Evolutionary conservation across 176 grass and related monocot species (phyloP).

Genomic region (Aechmea fasciata): DNA sequence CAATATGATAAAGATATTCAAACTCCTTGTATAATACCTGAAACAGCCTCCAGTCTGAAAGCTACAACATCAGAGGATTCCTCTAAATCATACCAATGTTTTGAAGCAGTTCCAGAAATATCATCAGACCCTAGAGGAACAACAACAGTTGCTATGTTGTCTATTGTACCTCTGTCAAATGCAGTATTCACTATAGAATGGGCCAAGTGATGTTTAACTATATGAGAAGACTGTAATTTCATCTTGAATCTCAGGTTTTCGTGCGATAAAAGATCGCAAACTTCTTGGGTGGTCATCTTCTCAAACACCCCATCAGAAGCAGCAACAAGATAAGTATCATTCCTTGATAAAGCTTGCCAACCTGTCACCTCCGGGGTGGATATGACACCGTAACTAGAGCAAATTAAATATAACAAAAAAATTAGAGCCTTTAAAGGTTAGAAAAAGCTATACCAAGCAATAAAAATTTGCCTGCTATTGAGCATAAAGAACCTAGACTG

Average conservation of each 20-base stretch:
- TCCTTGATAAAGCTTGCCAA: conserved; percentile 62
- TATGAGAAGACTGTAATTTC: conserved; percentile 20
- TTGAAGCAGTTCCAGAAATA: conserved; percentile 26
- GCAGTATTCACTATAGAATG: conserved; percentile 56
- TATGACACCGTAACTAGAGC: conserved; percentile 78
- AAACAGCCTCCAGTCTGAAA: conserved; percentile 23
- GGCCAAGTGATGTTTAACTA: conserved; percentile 50
- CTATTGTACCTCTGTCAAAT: conserved; percentile 74
- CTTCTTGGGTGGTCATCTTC: conserved; percentile 82
- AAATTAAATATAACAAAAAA: conserved; percentile 21
- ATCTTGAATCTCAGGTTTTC: conserved; percentile 34
- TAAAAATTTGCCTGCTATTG: no score
- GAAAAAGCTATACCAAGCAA: no score
- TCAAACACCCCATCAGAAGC: conserved; percentile 86
- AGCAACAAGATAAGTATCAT: conserved; percentile 77
- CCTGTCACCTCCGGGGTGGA: conserved; percentile 77
- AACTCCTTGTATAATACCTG: conserved; percentile 26
- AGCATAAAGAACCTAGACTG: no score
- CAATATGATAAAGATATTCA: conserved; percentile 15
- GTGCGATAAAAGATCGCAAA: conserved; percentile 68
- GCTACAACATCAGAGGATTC: conserved; percentile 27
- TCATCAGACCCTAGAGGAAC: conserved; percentile 47
- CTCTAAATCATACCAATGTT: conserved; percentile 38
- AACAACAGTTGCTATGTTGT: conserved; percentile 89
- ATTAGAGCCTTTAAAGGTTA: background rate